Conservation (phyloP, 345 rosid species). For the Heritiera littoralis region DNA sequence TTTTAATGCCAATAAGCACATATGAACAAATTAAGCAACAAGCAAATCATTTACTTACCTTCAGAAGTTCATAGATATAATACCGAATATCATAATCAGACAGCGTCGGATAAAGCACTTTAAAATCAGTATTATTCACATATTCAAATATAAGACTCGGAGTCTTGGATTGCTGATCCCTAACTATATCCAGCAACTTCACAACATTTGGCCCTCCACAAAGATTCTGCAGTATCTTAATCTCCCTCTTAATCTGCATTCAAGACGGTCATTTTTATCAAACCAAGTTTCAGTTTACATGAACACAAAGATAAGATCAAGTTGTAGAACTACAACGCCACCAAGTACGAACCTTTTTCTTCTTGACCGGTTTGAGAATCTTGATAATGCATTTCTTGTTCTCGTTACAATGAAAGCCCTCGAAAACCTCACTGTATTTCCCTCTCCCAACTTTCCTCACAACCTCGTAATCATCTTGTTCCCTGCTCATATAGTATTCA, state of each 20-base stretch:
- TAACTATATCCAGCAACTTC: slow-evolving; percentile 89
- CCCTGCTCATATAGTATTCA: slow-evolving; percentile 41
- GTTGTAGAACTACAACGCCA: neutral
- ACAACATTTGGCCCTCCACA: slow-evolving; percentile 96
- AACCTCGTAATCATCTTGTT: slow-evolving; percentile 94
- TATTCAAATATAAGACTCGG: slow-evolving; percentile 92
- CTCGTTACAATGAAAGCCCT: slow-evolving; percentile 81
- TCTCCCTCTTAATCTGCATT: slow-evolving; percentile 95
- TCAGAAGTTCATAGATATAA: slow-evolving; percentile 84
- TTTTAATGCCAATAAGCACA: neutral
- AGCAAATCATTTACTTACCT: slow-evolving; percentile 46
- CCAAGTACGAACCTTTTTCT: slow-evolving; percentile 74
- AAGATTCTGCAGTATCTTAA: slow-evolving; percentile 93
- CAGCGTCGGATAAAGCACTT: slow-evolving; percentile 90
- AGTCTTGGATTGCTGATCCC: slow-evolving; percentile 96
- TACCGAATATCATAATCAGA: slow-evolving; percentile 86
- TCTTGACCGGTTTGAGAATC: slow-evolving; percentile 97
- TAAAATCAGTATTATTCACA: slow-evolving; percentile 90
- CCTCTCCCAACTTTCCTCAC: slow-evolving; percentile 96
- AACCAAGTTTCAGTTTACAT: neutral
- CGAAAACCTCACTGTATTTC: slow-evolving; percentile 95
- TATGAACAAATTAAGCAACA: slow-evolving; percentile 8
- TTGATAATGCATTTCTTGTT: slow-evolving; percentile 86
- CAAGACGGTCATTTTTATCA: neutral
- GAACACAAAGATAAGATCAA: neutral